A percentile compares a stretch with the other conserved stretches of the same genome.
Evolutionary conservation across 768 basidiomycete genomes (phyloP).

Genomic region (Serendipita sp.): DNA sequence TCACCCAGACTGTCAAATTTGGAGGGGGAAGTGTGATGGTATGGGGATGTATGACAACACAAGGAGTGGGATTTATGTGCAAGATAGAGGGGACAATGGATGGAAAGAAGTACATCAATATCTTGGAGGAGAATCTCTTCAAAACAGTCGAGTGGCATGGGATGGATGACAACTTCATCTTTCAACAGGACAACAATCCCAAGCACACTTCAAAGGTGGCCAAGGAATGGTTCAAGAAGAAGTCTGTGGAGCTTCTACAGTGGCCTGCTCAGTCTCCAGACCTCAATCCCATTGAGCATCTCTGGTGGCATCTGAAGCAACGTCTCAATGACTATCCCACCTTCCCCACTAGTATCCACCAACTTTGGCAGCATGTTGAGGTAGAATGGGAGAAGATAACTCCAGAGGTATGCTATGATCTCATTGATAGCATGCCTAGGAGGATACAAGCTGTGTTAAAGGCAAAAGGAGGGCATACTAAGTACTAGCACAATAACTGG

Average conservation of each 20-base stretch:
- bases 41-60: constrained; percentile 23
- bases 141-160: not conserved
- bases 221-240: constrained; percentile 13
- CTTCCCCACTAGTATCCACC: constrained; percentile 11
- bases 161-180: constrained; percentile 18
- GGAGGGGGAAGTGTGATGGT: constrained; percentile 24
- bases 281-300: constrained; percentile 21
- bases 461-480: not conserved
- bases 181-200: constrained; percentile 26
- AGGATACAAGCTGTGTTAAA: not conserved
- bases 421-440: not conserved
- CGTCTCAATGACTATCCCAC: not conserved
- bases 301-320: constrained; percentile 16
- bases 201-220: constrained; percentile 20
- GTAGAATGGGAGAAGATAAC: constrained; percentile 20
- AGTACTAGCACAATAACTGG: not conserved
- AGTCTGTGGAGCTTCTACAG: constrained; percentile 11
- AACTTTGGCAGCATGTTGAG: constrained; percentile 18
- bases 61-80: constrained; percentile 19
- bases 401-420: not conserved
- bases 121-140: constrained; percentile 20
- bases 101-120: constrained; percentile 17
- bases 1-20: constrained; percentile 22
- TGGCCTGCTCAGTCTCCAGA: constrained; percentile 20
- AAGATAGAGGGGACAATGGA: constrained; percentile 24